Conservation (phyloP, 257 asterid genomes). For the Penstemon barbatus region DNA sequence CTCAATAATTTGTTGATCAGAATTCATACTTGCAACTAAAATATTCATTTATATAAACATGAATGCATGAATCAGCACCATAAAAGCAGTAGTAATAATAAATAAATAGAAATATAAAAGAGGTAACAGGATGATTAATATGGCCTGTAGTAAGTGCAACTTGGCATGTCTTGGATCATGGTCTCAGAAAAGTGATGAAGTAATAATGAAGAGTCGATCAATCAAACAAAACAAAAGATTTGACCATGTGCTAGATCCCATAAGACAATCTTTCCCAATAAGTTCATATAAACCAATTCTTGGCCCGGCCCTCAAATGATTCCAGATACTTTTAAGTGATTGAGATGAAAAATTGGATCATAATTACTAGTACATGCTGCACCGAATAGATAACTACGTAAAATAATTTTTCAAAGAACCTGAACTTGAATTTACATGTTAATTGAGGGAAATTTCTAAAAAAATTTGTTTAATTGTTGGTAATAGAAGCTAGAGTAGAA, state of each 20-base stretch:
- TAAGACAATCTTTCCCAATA: constrained; percentile 41
- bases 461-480: no score
- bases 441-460: no score
- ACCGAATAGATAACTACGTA: no score
- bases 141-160: no score
- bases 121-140: not conserved
- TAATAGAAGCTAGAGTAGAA: no score
- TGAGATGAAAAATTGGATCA: no score
- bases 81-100: constrained; percentile 5
- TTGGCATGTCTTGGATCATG: constrained; percentile 37
- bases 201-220: constrained; percentile 30
- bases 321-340: no score
- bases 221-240: constrained; percentile 27
- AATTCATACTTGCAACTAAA: no score
- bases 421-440: no score
- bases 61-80: constrained; percentile 25
- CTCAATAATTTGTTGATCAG: no score
- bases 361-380: no score
- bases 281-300: constrained; percentile 13
- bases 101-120: not conserved
- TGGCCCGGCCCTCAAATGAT: constrained; percentile 19
- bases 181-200: not conserved
- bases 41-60: constrained; percentile 18
- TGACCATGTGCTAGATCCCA: constrained; percentile 50
- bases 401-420: no score